These are phyloP conservation scores for Rhodotorula diobovata DNA, from an alignment of 768 basidiomycete species.

Conservation along the genomic window DNA sequence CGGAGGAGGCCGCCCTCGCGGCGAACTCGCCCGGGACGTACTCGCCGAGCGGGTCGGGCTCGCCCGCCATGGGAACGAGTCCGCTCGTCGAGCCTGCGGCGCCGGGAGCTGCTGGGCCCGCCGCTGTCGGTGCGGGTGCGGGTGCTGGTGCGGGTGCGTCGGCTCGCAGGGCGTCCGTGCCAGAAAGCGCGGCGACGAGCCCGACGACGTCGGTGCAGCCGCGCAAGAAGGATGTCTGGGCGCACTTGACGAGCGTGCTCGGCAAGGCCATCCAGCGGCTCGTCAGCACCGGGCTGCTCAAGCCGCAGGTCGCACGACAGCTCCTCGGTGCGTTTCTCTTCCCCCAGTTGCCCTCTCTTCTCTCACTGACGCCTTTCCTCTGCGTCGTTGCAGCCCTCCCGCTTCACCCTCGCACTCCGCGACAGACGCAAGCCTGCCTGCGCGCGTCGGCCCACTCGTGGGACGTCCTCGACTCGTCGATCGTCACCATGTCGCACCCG, in stretches of 20 bases:
- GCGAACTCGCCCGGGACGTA: conserved; percentile 1
- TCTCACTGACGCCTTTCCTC: not conserved
- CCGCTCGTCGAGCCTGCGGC: not conserved
- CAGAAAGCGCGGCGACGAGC: not conserved
- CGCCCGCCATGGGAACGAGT: not conserved
- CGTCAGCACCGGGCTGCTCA: conserved; percentile 42
- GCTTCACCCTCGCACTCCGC: conserved; percentile 39
- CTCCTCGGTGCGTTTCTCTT: conserved; percentile 33
- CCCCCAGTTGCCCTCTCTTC: not conserved
- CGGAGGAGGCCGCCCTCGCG: conserved; percentile 18
- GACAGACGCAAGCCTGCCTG: conserved; percentile 35
- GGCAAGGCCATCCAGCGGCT: conserved; percentile 42
- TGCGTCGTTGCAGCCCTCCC: conserved; percentile 27
- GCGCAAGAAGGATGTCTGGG: conserved; percentile 40
- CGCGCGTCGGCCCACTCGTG: conserved; percentile 35
- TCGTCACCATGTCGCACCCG: conserved; percentile 33
- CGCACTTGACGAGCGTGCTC: conserved; percentile 35
- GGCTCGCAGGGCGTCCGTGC: too few species aligned
- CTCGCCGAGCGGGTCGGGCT: conserved; percentile 2
- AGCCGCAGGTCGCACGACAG: conserved; percentile 41
- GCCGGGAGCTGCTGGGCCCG: too few species aligned
- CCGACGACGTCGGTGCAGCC: not conserved
- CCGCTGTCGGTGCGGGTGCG: not conserved
- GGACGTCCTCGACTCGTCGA: conserved; percentile 27
- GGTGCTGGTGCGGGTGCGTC: too few species aligned